Evolutionary conservation across 2,329 filamentous ascomycete genomes (phyloP), one percentile per base, ranked within the genome.

Genomic region (Botrytis paeoniae): DNA sequence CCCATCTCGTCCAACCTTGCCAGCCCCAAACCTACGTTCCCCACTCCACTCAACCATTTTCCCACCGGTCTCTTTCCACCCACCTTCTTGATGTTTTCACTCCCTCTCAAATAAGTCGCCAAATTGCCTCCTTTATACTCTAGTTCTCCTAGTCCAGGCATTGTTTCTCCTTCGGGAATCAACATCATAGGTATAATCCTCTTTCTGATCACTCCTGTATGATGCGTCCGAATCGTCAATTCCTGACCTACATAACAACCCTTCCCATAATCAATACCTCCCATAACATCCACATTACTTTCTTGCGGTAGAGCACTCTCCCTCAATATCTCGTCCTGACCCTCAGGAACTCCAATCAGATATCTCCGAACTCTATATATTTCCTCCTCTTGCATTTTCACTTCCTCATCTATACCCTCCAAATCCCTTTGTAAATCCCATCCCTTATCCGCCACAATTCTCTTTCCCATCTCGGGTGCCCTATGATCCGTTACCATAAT

Each of bases 161-260:
- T 78, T 4, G 79, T 78, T 39, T 83, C 82, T 51, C 84, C 83
- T 9, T 81, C 81, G 10, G 83, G 84, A 81, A 95, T 96, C 25
- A 98, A 80, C 76, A 92, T 83, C 48, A 95, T 90, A 0, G 96
- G 96, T 70, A 99, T 82, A 68, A 98, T 89, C 68, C 96, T 88
- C 86, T 98, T 97, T 75, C 96, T 88, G 59, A 99, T 93, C 25
- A 99, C 93, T 35, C 96, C 96, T 20, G 92, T 95, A 83, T 99
- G 96, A 81, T 95, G 92, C 1, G 96, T 99, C 60, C 96, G 91
- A 76, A 98, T 97, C 1, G 96, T 98, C 76, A 99, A 87, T 82
- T 99, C 96, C 83, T 99, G 96, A 0, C 96, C 96, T 12, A 98
- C 89, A 82, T 99, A 99, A 83, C 96, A 99, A 12, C 96, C 96